Evolutionary conservation across 2,329 filamentous ascomycete species (phyloP).

Genomic region (Aureobasidium sp.): DNA sequence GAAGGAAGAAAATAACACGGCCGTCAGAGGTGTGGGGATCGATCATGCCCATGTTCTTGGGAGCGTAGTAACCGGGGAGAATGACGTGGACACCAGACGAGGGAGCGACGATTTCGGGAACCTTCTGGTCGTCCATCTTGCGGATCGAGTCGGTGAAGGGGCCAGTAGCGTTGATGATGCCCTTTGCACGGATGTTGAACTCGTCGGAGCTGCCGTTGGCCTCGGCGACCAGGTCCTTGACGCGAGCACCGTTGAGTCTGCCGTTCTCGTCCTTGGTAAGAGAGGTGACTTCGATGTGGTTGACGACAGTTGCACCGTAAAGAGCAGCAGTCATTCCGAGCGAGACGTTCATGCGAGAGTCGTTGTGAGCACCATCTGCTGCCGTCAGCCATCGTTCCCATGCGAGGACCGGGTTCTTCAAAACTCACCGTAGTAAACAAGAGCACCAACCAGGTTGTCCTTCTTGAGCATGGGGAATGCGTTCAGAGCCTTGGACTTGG

Average conservation of each 20-base stretch:
- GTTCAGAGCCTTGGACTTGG: conserved; percentile 76
- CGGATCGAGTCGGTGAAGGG: conserved; percentile 81
- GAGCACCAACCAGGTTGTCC: conserved; percentile 67
- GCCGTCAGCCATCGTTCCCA: neutral
- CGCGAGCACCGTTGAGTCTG: conserved; percentile 63
- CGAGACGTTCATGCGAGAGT: conserved; percentile 87
- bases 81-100: conserved; percentile 82
- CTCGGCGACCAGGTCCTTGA: conserved; percentile 63
- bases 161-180: conserved; percentile 81
- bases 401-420: neutral
- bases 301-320: conserved; percentile 75
- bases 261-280: conserved; percentile 69
- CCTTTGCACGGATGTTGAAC: conserved; percentile 68
- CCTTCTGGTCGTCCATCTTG: conserved; percentile 69
- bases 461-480: conserved; percentile 84
- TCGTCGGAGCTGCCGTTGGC: conserved; percentile 57
- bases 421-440: conserved; percentile 70
- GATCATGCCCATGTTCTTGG: conserved; percentile 78
- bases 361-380: conserved; percentile 78
- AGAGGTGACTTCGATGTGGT: conserved; percentile 73
- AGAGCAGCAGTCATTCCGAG: conserved; percentile 83
- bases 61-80: conserved; percentile 79
- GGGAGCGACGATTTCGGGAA: conserved; percentile 74
- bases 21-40: conserved; percentile 83
- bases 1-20: conserved; percentile 86